Conservation (phyloP, 257 asterid species). For the Jaltomata sinuosa region DNA sequence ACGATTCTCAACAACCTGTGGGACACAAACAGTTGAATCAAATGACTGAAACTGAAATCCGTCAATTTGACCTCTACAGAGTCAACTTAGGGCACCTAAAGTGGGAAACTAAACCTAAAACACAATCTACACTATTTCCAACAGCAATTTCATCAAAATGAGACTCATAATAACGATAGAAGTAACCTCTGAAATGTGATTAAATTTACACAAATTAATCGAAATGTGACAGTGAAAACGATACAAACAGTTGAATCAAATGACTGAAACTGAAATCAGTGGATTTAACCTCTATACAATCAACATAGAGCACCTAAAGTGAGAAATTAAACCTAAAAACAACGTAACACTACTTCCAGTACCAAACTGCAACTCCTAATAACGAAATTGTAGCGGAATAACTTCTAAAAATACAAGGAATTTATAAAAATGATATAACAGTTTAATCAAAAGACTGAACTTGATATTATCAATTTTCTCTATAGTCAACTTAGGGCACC, state of each 20-base stretch:
- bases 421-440: background rate
- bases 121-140: background rate
- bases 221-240: background rate
- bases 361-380: background rate
- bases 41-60: background rate
- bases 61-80: background rate
- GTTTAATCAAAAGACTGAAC: background rate
- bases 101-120: background rate
- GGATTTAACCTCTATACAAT: background rate
- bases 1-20: slow-evolving; percentile 88
- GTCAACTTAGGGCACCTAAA: background rate
- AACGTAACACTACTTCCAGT: background rate
- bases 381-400: background rate
- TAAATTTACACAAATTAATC: background rate
- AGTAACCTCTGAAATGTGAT: background rate
- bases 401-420: background rate
- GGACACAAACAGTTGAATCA: background rate
- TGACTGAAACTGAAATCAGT: background rate
- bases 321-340: background rate
- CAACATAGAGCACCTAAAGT: background rate
- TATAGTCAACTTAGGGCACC: background rate
- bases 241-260: background rate
- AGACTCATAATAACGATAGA: background rate
- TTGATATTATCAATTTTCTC: background rate
- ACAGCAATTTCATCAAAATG: background rate